Evolutionary conservation across 768 basidiomycete species (phyloP).

Genomic region (Cubamyces lactineus): DNA sequence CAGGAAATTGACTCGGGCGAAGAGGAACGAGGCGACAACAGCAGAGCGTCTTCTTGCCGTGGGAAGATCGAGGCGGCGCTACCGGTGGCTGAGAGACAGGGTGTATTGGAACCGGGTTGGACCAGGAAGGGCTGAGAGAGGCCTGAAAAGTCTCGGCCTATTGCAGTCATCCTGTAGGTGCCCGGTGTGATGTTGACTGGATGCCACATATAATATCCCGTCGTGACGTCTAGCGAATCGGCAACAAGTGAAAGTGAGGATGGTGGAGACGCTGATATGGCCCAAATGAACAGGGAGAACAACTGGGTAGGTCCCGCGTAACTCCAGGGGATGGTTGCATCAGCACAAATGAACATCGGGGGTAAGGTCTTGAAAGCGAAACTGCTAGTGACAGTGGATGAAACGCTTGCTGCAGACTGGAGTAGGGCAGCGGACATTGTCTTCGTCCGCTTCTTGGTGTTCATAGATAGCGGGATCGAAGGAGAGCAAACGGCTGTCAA

Average conservation of each 20-base stretch:
- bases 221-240: conserved; percentile 33
- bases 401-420: not conserved
- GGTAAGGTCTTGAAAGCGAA: conserved; percentile 4
- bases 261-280: conserved; percentile 16
- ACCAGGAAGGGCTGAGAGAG: conserved; percentile 41
- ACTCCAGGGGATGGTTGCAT: conserved; percentile 8
- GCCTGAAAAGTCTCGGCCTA: conserved; percentile 12
- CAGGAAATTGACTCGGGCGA: not conserved
- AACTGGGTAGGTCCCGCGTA: not conserved
- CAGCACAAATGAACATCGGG: not conserved
- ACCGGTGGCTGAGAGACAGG: conserved; percentile 28
- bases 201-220: conserved; percentile 43
- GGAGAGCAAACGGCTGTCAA: too few relatives aligned
- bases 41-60: not conserved
- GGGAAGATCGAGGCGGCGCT: too few relatives aligned
- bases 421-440: not conserved
- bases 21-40: not conserved
- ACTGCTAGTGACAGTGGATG: not conserved
- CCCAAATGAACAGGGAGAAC: not conserved
- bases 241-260: conserved; percentile 30
- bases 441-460: not conserved
- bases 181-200: conserved; percentile 52
- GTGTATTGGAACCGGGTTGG: conserved; percentile 37
- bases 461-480: not conserved
- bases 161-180: conserved; percentile 45